A percentile compares a stretch with the other conserved stretches of the same genome.
These are phyloP conservation scores for Breviolum minutum DNA, from an alignment of 73 alveolate species.

Conservation along the genomic window DNA sequence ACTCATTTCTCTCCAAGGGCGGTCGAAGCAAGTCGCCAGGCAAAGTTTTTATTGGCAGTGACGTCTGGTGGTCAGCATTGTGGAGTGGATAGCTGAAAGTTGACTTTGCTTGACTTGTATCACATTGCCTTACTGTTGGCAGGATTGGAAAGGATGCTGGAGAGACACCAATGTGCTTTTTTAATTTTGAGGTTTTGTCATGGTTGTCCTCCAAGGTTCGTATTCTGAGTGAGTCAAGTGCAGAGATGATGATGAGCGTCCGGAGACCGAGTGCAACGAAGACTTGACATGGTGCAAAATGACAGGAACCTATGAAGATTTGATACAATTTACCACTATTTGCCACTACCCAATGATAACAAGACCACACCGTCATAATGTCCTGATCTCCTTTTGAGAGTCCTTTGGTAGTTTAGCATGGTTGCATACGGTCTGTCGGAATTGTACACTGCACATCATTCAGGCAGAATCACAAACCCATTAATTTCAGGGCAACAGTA, in stretches of 20 bases:
- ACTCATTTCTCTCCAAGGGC: background rate
- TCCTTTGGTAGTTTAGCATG: too few species aligned
- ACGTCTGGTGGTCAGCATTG: conserved; percentile 60
- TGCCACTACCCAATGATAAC: too few species aligned
- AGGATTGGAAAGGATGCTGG: background rate
- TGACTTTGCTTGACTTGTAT: background rate
- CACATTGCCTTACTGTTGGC: background rate
- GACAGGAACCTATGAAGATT: too few species aligned
- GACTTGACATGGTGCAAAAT: background rate
- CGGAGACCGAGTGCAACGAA: background rate
- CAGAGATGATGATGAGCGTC: conserved; percentile 73
- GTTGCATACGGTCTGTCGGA: too few species aligned
- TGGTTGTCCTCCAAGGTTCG: conserved; percentile 23
- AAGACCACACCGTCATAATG: too few species aligned
- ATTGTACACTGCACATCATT: too few species aligned
- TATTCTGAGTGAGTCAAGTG: conserved; percentile 31
- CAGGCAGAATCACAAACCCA: too few species aligned
- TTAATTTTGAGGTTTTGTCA: background rate
- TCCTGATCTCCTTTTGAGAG: too few species aligned
- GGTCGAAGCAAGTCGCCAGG: background rate
- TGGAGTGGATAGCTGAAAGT: background rate
- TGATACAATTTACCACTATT: too few species aligned
- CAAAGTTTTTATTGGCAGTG: conserved; percentile 75
- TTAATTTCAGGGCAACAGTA: too few species aligned
- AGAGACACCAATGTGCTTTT: background rate